phyloP scores from a whole-genome alignment of 2,329 filamentous ascomycete genomes.

The Aureobasidium sp. region DNA sequence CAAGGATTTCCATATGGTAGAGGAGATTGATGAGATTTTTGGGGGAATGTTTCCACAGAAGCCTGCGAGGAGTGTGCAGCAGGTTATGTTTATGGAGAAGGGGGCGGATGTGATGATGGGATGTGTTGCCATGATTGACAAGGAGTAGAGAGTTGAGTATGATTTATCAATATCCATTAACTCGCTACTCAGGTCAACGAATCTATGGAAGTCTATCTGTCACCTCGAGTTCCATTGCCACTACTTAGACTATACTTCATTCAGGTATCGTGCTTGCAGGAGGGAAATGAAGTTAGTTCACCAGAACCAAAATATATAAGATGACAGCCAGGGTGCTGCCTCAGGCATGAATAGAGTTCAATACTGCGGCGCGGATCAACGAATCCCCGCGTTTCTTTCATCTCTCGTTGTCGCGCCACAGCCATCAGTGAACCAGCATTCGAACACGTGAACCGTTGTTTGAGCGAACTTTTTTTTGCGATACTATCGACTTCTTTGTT shows the following conservation, averaged over 20 bases:
- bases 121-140: constrained; percentile 5
- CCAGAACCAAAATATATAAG: neutral
- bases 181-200: no score
- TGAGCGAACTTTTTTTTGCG: constrained; percentile 1
- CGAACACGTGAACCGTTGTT: constrained; percentile 14
- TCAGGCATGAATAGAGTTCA: neutral
- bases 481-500: neutral
- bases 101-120: constrained; percentile 19
- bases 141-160: neutral
- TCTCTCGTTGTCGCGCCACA: constrained; percentile 9
- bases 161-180: no score
- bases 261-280: no score
- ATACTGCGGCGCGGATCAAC: constrained; percentile 2
- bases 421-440: neutral
- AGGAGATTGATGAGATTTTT: constrained; percentile 15
- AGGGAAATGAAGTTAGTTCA: neutral
- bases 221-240: no score
- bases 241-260: no score
- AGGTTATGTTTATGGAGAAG: neutral
- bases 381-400: constrained; percentile 13
- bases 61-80: neutral
- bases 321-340: neutral
- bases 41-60: neutral
- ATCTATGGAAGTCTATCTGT: no score
- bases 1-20: constrained; percentile 3